These are phyloP conservation scores for Aristolochia californica DNA, from an alignment of 164 flowering plant species.

Conservation along the genomic window DNA sequence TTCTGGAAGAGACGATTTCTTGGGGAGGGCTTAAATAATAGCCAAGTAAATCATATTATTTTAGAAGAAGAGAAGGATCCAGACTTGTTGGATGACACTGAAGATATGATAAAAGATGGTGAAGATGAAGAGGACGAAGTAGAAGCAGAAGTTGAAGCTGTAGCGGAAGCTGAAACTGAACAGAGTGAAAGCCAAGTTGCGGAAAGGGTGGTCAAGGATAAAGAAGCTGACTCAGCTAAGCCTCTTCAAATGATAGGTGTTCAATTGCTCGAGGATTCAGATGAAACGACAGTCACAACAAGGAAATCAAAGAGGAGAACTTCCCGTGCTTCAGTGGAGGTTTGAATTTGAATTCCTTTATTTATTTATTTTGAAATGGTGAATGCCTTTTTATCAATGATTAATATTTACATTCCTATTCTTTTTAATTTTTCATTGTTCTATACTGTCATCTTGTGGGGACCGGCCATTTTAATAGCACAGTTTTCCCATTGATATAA, in stretches of 20 bases:
- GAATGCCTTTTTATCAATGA: not conserved
- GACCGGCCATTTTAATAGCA: no score
- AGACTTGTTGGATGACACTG: slow-evolving; percentile 42
- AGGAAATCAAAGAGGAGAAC: slow-evolving; percentile 52
- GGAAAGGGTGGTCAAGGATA: slow-evolving; percentile 42
- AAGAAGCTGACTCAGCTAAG: slow-evolving; percentile 59
- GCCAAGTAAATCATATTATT: slow-evolving; percentile 20
- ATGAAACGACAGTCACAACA: slow-evolving; percentile 32
- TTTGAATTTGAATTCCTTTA: slow-evolving; percentile 11
- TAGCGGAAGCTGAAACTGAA: slow-evolving; percentile 31
- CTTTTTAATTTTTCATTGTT: no score
- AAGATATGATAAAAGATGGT: slow-evolving; percentile 44
- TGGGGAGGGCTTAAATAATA: slow-evolving; percentile 54
- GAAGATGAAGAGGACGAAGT: slow-evolving; percentile 41
- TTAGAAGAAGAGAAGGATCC: slow-evolving; percentile 24
- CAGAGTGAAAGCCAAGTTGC: slow-evolving; percentile 38
- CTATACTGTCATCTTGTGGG: no score
- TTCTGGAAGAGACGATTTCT: slow-evolving; percentile 97
- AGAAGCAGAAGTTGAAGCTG: slow-evolving; percentile 18
- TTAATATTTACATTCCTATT: no score
- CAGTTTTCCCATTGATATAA: not conserved
- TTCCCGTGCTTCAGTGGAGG: slow-evolving; percentile 47
- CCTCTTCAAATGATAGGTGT: slow-evolving; percentile 97
- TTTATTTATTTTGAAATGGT: not conserved
- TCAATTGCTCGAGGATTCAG: slow-evolving; percentile 74